Percentiles rank a stretch among this genome's conserved stretches.
phyloP scores from a whole-genome alignment of 805 yeast species.

The Yarrowia sp. region DNA sequence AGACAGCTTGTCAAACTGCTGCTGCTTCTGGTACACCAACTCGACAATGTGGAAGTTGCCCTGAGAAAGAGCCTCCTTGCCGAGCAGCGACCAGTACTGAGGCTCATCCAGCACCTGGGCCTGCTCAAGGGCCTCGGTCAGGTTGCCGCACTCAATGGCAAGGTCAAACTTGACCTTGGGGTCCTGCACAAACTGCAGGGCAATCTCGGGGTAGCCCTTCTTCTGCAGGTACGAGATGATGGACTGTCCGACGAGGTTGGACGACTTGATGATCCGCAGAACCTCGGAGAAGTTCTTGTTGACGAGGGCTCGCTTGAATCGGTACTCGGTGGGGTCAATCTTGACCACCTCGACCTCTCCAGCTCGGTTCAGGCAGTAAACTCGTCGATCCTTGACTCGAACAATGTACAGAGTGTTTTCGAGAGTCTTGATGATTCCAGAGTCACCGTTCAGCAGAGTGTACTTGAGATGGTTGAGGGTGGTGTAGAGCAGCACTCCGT shows the following conservation, averaged over 20 bases:
- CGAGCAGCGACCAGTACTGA: constrained; percentile 75
- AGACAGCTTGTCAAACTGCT: constrained; percentile 82
- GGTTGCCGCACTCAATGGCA: constrained; percentile 90
- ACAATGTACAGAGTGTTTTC: constrained; percentile 83
- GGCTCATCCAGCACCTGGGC: constrained; percentile 72
- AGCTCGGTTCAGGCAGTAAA: constrained; percentile 78
- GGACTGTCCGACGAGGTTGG: constrained; percentile 94
- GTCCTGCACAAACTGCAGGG: constrained; percentile 94
- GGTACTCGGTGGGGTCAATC: constrained; percentile 95
- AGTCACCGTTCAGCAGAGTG: constrained; percentile 88
- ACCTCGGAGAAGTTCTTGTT: constrained; percentile 91
- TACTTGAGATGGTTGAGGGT: constrained; percentile 95
- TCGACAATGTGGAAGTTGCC: constrained; percentile 87
- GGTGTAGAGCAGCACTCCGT: constrained; percentile 86
- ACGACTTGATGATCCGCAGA: constrained; percentile 77
- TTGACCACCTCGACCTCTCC: constrained; percentile 76
- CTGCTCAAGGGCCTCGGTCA: constrained; percentile 81
- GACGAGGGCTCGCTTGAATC: constrained; percentile 90
- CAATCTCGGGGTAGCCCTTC: constrained; percentile 96
- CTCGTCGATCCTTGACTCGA: constrained; percentile 64
- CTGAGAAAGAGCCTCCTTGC: constrained; percentile 81
- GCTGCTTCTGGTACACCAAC: constrained; percentile 81
- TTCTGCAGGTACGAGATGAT: constrained; percentile 92
- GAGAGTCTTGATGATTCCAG: constrained; percentile 89
- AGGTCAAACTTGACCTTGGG: constrained; percentile 94